These are phyloP conservation scores for Daldinia decipiens DNA, from an alignment of 495 filamentous ascomycete genomes.

Conservation along the genomic window DNA sequence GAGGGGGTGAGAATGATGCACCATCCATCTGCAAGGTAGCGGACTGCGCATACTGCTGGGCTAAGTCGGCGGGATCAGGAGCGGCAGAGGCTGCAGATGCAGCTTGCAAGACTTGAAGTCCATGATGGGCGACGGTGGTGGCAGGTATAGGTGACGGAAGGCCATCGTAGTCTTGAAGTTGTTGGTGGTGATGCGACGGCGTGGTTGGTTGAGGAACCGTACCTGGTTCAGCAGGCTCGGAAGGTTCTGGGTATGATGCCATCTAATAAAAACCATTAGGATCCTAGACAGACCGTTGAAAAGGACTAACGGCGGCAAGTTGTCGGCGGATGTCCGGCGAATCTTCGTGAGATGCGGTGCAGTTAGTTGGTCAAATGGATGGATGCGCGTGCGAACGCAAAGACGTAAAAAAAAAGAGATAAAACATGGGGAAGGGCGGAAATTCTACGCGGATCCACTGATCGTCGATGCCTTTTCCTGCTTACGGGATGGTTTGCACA, in stretches of 20 bases:
- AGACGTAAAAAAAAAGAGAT: slow-evolving; percentile 18
- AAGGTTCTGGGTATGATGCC: slow-evolving; percentile 46
- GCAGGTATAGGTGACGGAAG: slow-evolving; percentile 41
- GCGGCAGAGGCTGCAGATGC: slow-evolving; percentile 48
- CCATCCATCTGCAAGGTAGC: slow-evolving; percentile 44
- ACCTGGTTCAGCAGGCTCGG: slow-evolving; percentile 16
- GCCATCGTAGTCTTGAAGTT: slow-evolving; percentile 27
- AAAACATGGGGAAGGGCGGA: slow-evolving; percentile 13
- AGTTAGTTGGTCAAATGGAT: slow-evolving; percentile 22
- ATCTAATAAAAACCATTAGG: slow-evolving; percentile 27
- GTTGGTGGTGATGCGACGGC: slow-evolving; percentile 21
- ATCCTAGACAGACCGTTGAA: slow-evolving; percentile 12
- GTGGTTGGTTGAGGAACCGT: slow-evolving; percentile 10
- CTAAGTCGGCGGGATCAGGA: slow-evolving; percentile 37
- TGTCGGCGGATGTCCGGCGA: slow-evolving; percentile 51
- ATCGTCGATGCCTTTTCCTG: slow-evolving; percentile 9
- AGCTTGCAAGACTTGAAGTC: slow-evolving; percentile 57
- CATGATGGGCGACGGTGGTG: slow-evolving; percentile 54
- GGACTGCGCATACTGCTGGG: slow-evolving; percentile 48
- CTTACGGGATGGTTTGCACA: slow-evolving; percentile 6
- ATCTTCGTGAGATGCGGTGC: slow-evolving; percentile 49
- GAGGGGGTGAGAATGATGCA: slow-evolving; percentile 23
- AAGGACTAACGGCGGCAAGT: slow-evolving; percentile 44
- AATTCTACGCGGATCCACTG: slow-evolving; percentile 14
- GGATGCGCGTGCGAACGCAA: slow-evolving; percentile 17